Percentiles rank a stretch among this genome's conserved stretches.
Evolutionary conservation across 139 green algal genomes (phyloP).

Genomic region (Chlorella sp.): DNA sequence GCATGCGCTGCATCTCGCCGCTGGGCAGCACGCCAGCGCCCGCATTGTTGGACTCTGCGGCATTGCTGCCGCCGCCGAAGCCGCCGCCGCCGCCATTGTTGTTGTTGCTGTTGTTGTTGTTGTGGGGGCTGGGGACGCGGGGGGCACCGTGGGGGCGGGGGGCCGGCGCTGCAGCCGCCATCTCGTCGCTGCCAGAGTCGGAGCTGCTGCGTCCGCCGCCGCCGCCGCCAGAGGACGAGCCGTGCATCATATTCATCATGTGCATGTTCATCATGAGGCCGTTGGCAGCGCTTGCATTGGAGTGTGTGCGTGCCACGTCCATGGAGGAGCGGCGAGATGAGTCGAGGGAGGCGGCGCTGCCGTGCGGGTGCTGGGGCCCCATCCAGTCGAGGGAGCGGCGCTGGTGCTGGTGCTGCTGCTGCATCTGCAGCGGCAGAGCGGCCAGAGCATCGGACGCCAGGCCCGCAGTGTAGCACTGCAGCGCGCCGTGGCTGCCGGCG

Average conservation of each 20-base stretch:
- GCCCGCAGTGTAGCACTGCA: constrained; percentile 25
- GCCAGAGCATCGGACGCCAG: background rate
- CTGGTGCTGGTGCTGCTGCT: background rate
- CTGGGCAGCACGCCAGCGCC: background rate
- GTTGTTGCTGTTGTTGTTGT: background rate
- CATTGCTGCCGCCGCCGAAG: no score
- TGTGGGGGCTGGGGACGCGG: no score
- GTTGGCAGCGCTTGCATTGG: background rate
- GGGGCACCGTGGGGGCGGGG: background rate
- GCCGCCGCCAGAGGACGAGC: background rate
- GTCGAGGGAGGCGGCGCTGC: background rate
- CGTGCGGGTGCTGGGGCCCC: background rate
- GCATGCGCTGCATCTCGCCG: constrained; percentile 23
- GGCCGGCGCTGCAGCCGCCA: background rate
- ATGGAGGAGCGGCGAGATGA: constrained; percentile 13
- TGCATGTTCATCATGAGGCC: background rate
- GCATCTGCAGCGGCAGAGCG: background rate
- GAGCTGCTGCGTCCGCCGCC: background rate
- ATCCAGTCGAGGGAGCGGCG: constrained; percentile 1
- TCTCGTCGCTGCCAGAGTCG: constrained; percentile 14
- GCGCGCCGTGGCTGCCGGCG: constrained; percentile 11
- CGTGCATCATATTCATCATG: no score
- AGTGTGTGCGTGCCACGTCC: background rate
- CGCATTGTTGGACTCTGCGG: background rate
- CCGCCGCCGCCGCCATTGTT: background rate